phyloP scores from a whole-genome alignment of 176 grass and related monocot genomes.

The Carex littledalei region DNA sequence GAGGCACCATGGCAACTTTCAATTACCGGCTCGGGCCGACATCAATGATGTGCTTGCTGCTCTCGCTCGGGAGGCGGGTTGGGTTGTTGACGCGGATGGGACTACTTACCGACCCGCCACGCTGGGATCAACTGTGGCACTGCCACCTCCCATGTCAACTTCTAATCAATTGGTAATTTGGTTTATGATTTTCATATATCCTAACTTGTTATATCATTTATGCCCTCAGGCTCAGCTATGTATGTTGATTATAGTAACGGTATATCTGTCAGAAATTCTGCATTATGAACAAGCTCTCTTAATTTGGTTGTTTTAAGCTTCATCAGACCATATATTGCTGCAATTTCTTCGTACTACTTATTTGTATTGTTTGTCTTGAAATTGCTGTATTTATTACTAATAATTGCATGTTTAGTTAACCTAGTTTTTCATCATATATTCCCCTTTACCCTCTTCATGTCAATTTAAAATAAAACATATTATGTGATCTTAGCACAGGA shows the following conservation, averaged over 20 bases:
- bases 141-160: neutral
- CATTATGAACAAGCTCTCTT: neutral
- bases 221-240: neutral
- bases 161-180: conserved; percentile 41
- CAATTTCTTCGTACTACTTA: too few species aligned
- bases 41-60: conserved; percentile 99
- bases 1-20: conserved; percentile 86
- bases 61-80: conserved; percentile 80
- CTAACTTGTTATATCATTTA: neutral
- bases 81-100: conserved; percentile 72
- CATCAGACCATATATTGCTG: neutral
- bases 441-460: too few species aligned
- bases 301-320: neutral
- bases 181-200: neutral
- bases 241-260: neutral
- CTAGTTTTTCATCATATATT: neutral
- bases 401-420: neutral
- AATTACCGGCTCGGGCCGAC: conserved; percentile 77
- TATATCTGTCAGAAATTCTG: neutral
- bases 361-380: neutral
- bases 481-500: neutral
- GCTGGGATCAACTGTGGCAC: neutral
- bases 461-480: too few species aligned
- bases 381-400: neutral
- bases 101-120: conserved; percentile 58